phyloP scores from a whole-genome alignment of 208 protist genomes.

The Leishmania aethiopica region DNA sequence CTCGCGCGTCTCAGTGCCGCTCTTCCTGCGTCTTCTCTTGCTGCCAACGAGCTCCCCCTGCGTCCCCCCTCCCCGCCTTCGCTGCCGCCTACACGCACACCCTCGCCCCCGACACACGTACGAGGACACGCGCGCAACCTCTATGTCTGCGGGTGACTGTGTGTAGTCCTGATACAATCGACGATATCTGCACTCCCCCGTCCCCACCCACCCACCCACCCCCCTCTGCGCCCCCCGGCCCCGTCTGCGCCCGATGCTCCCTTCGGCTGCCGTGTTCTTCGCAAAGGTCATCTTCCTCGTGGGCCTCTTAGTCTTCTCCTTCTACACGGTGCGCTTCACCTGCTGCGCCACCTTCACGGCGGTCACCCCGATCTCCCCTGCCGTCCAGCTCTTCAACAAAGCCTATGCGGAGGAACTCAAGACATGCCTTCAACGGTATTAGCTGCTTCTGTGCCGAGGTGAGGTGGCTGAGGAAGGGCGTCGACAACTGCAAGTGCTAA shows the following conservation, averaged over 20 bases:
- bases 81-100: neutral
- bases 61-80: neutral
- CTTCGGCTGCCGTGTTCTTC: slow-evolving; percentile 2
- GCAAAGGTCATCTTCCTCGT: slow-evolving; percentile 52
- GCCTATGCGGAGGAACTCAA: slow-evolving; percentile 52
- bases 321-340: slow-evolving; percentile 58
- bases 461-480: neutral
- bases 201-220: neutral
- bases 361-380: slow-evolving; percentile 43
- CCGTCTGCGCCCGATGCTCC: slow-evolving; percentile 5
- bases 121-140: neutral
- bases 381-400: slow-evolving; percentile 42
- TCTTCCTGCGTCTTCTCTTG: neutral
- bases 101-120: neutral
- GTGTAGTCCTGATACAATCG: neutral
- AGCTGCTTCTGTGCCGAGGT: neutral
- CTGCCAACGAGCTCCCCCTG: neutral
- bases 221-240: neutral
- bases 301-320: slow-evolving; percentile 51
- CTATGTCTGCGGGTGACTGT: too few species aligned
- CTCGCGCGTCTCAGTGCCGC: neutral
- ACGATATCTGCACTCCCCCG: neutral
- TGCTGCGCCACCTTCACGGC: slow-evolving; percentile 79
- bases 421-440: slow-evolving; percentile 64
- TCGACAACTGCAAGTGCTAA: neutral